Base-by-base conservation (phyloP, 768 basidiomycete genomes). In the Favolaschia claudopus region DNA sequence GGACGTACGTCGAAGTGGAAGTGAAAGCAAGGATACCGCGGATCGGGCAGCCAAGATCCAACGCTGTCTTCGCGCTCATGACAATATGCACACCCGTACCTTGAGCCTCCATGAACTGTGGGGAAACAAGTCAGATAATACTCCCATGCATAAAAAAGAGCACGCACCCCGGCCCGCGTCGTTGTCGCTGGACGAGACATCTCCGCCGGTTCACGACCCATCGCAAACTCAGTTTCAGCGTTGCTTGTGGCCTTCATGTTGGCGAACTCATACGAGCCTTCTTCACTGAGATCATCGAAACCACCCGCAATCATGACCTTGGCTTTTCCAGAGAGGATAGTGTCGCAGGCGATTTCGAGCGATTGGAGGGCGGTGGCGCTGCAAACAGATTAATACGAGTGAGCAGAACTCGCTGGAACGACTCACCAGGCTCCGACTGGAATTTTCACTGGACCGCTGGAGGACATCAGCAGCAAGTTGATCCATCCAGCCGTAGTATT, bases 161-260 rank as follows among this genome's bases (percentile, higher is more conserved):
- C 25, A 79, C 87, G 72, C 73, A 93, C 92, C 65, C 97, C 97
- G 69, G 95, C 85, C 72, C 97, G 93, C 64, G 96, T 99, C 10
- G 91, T 92, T 1, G 96, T 98, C 10, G 96, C 91, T 15, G 97
- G 97, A 56, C 97, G 91, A 42, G 97, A 99, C 92, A 99, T 96
- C 75, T 99, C 97, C 34, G 93, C 95, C 7, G 97, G 96, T 75
- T 99, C 97, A 66, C 97, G 95, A 60, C 97, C 97, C 92, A 97
- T 97, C 4, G 96, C 96, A 70, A 98, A 93, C 74, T 99, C 97
- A 28, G 93, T 93, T 75, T 95, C 93, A 1, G 96, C 90, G 70
- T 96, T 98, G 77, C 92, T 94, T 6, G 97, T 99, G 1, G 97
- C 97, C 77, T 98, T 97, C 97, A 99, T 99, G 81, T 99, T 98